Base-by-base conservation (phyloP, 148 eudicot genomes). In the Rhododendron ferrugineum region DNA sequence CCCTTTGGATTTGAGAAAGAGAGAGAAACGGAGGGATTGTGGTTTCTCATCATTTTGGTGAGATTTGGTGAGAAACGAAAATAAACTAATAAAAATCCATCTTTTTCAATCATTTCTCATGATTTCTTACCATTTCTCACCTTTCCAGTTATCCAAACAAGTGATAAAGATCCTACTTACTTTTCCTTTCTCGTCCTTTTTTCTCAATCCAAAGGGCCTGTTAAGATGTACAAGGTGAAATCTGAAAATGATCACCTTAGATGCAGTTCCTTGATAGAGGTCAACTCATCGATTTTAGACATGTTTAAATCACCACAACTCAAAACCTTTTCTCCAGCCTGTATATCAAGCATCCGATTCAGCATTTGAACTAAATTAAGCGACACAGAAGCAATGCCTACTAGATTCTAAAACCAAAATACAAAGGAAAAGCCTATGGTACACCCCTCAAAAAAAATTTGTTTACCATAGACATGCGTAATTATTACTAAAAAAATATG, bases 301-400 rank as follows among this genome's bases (percentile, higher is more conserved):
- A 86, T 88, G 18, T 85, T 87, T 5, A 91, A 89, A 23, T 85
- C 90, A 32, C 93, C 93, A 62, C 92, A 92, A 84, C 89, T 81
- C 2, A 92, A 90, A 2, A 90, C 94, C 79, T 92, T 91, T 85
- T 92, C 94, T 52, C 94, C 94, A 6, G 94, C 94, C 94, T 92
- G 84, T 13, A 7, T 26, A 22, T 44, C 56, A 82, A 82, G 52
- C 56, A 68, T 46, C 62, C 46, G 11, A 83, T 52, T 80, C 42
- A 22, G 20, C 28, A 18, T 8, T 32, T 6, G 6, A 54, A 54
- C 68, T 54, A 5, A 54, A 16, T 15, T 73, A 73, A 79, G 14
- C 5, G 20, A 56, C 64, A 56, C 7, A 6, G 64, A 20, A 58
- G 64, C 64, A 58, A 58, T 18, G 62, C 18, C 23, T 56, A 56